Evolutionary conservation across 2,329 filamentous ascomycete genomes (phyloP), one percentile per base, ranked within the genome.

Genomic region (Ophiostoma ips): DNA sequence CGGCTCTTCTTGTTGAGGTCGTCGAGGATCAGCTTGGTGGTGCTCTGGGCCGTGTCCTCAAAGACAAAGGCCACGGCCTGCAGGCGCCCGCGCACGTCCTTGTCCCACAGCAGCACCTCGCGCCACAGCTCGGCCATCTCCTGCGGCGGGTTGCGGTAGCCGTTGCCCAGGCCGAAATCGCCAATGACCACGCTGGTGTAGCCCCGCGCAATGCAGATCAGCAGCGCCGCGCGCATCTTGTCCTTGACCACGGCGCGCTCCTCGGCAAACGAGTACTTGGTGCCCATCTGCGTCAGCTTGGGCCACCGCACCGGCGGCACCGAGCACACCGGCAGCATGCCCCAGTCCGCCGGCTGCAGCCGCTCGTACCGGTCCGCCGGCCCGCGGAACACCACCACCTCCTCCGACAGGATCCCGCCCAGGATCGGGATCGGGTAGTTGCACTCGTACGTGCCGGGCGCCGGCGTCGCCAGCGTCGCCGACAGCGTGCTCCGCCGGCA

Each of bases 401-500:
- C 71, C 40, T 78, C 75, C 2, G 83, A 87, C 58, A 83, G 78
- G 50, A 88, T 78, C 1, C 81, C 83, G 5, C 82, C 83, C 53
- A 73, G 75, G 24, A 77, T 73, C 3, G 83, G 81, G 54, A 88
- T 80, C 9, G 84, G 84, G 59, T 88, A 89, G 61, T 85, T 79
- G 53, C 63, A 62, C 21, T 66, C 62, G 13, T 64, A 61, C 15
- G 68, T 69, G 11, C 66, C 68, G 3, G 72, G 67, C 53, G 71
- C 79, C 2, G 81, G 79, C 43, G 75, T 81, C 19, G 71, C 74
- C 46, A 88, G 70, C 3, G 80, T 79, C 16, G 81, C 78, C 6
- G 81, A 81, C 33, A 89, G 73, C 55, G 83, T 87, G 66, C 82
- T 86, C 57, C 84, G 72, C 53, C 84, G 74, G 59, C 83, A 85